A percentile compares a stretch with the other conserved stretches of the same genome.
These are phyloP conservation scores for Iris pallida DNA, from an alignment of 116 monocot genomes.

Conservation along the genomic window DNA sequence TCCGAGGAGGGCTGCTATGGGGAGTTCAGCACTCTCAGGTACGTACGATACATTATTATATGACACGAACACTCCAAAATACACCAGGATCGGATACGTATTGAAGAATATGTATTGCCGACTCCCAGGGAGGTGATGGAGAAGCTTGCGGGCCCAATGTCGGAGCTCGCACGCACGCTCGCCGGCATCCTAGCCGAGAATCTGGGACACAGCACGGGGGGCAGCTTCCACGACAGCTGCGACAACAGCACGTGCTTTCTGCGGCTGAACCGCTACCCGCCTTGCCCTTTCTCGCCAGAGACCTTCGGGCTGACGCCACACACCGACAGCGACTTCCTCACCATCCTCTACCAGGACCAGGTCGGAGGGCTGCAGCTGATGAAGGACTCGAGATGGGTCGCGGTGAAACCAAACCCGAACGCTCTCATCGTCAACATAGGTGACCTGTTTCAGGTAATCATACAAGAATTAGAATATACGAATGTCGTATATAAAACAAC, in stretches of 20 bases:
- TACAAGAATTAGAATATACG: background rate
- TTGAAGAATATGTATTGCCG: background rate
- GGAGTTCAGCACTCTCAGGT: conserved; percentile 49
- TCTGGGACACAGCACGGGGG: conserved; percentile 26
- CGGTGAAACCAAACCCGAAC: conserved; percentile 67
- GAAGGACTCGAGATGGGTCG: conserved; percentile 74
- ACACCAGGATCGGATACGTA: background rate
- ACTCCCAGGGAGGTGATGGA: conserved; percentile 54
- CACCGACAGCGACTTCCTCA: conserved; percentile 94
- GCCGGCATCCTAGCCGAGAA: conserved; percentile 55
- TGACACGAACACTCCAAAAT: background rate
- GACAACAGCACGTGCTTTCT: conserved; percentile 69
- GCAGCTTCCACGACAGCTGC: conserved; percentile 44
- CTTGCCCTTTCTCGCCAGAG: conserved; percentile 59
- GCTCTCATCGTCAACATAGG: conserved; percentile 93
- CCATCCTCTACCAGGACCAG: conserved; percentile 72
- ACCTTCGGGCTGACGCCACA: conserved; percentile 76
- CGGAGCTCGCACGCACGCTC: conserved; percentile 43
- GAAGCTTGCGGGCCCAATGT: conserved; percentile 46
- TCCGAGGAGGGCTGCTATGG: conserved; percentile 12
- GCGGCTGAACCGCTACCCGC: conserved; percentile 75
- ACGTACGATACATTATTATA: background rate
- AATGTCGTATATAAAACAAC: background rate
- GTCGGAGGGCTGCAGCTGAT: conserved; percentile 77
- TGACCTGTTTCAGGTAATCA: conserved; percentile 79